Base-by-base conservation (phyloP, 371 early-diverging fungal genomes). In the Quaeritorhiza haematococci region DNA sequence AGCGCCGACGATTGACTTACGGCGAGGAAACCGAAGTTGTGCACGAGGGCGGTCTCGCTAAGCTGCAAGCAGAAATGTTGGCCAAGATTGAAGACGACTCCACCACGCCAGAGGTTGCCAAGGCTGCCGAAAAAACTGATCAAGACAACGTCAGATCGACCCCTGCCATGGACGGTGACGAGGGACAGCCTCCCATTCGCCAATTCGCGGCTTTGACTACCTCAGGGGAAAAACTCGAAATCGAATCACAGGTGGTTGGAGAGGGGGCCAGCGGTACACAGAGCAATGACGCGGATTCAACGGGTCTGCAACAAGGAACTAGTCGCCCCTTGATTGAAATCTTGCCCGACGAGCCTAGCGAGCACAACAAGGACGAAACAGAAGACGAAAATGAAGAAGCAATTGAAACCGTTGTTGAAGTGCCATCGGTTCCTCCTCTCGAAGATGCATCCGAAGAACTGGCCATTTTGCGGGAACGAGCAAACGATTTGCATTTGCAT, bases 11-110 rank as follows among this genome's bases (percentile, higher is more conserved):
- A 10, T 58, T 64, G 44, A 43, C 21, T 1, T 61, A 62, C 55
- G 74, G 69, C 1, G 60, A 65, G 8, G 32, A 55, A 27, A 13
- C 21, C 7, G 69, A 60, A 23, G 67, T 67, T 6, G 30, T 45
- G 26, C 64, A 66, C 44, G 44, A 47, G 15, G 58, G 62, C 27
- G 42, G 23, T 3, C 53, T 78, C 5, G 32, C 19, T 21, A 33
- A 53, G 29, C 62, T 76, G 33, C 66, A 71, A 27, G 68, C 73
- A 15, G 71, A 72, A 29, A 64, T 67, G 73, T 55, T 78, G 26
- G 21, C 42, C 34, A 63, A 64, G 49, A 60, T 71, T 26, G 70
- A 61, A 26, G 34, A 44, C n/a, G n/a, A n/a, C n/a, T n/a, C n/a
- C n/a, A n/a, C n/a, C n/a, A n/a, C n/a, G n/a, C n/a, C n/a, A n/a